Base-by-base conservation (phyloP, 805 yeast genomes). In the Clavispora phyllophila region DNA sequence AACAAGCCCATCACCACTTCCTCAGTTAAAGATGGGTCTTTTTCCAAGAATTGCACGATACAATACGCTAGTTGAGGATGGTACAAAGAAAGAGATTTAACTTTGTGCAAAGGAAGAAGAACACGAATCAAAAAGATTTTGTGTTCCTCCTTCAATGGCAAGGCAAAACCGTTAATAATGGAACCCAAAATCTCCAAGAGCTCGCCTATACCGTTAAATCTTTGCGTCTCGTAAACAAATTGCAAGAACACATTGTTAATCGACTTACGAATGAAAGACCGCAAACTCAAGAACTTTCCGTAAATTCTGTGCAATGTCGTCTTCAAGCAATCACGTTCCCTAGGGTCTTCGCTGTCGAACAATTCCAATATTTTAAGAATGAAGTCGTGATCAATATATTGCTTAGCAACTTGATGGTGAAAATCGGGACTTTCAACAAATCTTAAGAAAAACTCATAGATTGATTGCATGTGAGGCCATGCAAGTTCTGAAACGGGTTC, bases 381-480 rank as follows among this genome's bases (percentile, higher is more conserved):
- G 60, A 93, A 93, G 41, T 80, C 82, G 60, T 90, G 97, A 66
- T 93, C 98, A 51, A 93, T 89, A 61, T 81, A 90, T 56, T 87
- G 93, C 64, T 90, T 90, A 24, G 99, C 99, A 37, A 85, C 72
- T 41, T 88, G 88, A 60, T 90, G 96, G 59, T 87, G 87, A 64
- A 93, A 91, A 65, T 90, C 97, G 2, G 96, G 95, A 50, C 91
- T 82, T 66, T 93, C 98, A 41, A 93, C 83, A 65, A 93, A 91
- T 56, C 96, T 73, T 46, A 93, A 70, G 61, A 93, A 91, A 57
- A 93, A 88, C 63, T 93, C 98, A 68, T 93, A 93, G 25, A 90
- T 95, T 34, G 89, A 78, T 65, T 88, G 95, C 98, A 93, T 93
- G 62, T 93, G 99, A 10, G 98, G 96, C 99, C 99, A 93, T 9